Conservation (phyloP, 2,329 filamentous ascomycete genomes). For the Pseudovirgaria hyperparasitica region DNA sequence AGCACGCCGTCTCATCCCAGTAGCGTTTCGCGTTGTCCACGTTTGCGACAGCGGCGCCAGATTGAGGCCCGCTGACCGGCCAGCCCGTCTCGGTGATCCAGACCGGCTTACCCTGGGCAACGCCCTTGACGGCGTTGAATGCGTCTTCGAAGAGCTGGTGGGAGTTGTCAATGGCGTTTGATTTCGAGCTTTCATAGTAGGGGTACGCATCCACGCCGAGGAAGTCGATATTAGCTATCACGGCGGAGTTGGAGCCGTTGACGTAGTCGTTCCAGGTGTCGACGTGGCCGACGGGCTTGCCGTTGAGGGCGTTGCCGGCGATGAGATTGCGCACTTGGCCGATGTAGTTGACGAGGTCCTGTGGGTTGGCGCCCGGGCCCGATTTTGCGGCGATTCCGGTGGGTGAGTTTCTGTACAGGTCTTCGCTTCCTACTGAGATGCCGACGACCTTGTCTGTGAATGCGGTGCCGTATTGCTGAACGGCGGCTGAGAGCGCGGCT, state of each 20-base stretch:
- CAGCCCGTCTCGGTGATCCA: conserved; percentile 88
- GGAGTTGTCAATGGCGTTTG: conserved; percentile 45
- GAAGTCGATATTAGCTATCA: conserved; percentile 62
- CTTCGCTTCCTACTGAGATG: conserved; percentile 78
- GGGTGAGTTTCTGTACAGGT: conserved; percentile 50
- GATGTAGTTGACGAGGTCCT: conserved; percentile 57
- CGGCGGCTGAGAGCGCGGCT: conserved; percentile 55
- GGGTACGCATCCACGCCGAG: conserved; percentile 75
- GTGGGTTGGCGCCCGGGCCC: conserved; percentile 50
- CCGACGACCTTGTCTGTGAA: conserved; percentile 59
- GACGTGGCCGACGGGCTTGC: conserved; percentile 62
- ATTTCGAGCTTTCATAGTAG: conserved; percentile 59
- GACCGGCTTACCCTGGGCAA: conserved; percentile 53
- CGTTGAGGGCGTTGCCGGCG: conserved; percentile 45
- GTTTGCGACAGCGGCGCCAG: conserved; percentile 49
- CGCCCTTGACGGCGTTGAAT: conserved; percentile 45
- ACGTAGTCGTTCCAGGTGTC: conserved; percentile 68
- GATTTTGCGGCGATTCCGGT: conserved; percentile 52
- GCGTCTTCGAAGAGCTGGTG: conserved; percentile 57
- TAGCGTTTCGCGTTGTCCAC: conserved; percentile 60
- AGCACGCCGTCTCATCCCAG: conserved; percentile 69
- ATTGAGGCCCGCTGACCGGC: conserved; percentile 57
- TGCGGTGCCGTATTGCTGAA: conserved; percentile 51
- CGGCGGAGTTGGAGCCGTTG: conserved; percentile 57
- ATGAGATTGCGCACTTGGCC: conserved; percentile 51